Evolutionary conservation across 208 protist genomes (phyloP), one percentile per base, ranked within the genome.

Genomic region (Trypanosoma boissoni): DNA sequence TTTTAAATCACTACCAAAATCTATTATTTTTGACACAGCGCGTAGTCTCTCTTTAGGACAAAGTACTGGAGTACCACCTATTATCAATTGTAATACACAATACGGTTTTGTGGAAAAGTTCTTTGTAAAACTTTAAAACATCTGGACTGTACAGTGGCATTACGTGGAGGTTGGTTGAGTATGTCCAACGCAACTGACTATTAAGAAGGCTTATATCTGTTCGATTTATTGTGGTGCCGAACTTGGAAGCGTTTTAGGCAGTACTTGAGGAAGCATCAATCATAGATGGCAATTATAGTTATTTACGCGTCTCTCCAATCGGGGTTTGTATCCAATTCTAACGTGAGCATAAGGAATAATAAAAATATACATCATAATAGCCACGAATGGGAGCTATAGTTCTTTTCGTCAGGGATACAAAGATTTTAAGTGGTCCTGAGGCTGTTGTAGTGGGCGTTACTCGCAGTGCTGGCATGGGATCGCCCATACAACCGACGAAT

Each of bases 121-220:
- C 76, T 86, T 77, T 55, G 63, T 89, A 3, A 64, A 67, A n/a
- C n/a, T 45, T 84, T 5, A 78, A 76, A 12, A 56, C 83, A 28
- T 67, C 73, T 49, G 67, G 69, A 1, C 45, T 83, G 1, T 76
- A 80, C 50, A 87, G 76, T 26, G 85, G 85, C 24, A 27, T 69
- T n/a, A 76, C 82, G 48, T 92, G 85, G 85, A 54, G 67, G 26
- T 65, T 72, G 16, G 48, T 88, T 26, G 85, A 92, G 70, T 92
- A 87, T 58, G 73, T 68, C 12, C 74, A 78, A 12, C 80, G 85
- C 26, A 86, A 75, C 60, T 88, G 80, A 77, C 71, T 88, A 26
- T 44, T 88, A 68, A 52, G 43, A 58, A 53, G 23, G 28, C 63
- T 41, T 27, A 52, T 29, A 10, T 24, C 27, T 34, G 42, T 49